phyloP scores from a whole-genome alignment of 2,329 filamentous ascomycete genomes.

The Elsinoe necatrix region DNA sequence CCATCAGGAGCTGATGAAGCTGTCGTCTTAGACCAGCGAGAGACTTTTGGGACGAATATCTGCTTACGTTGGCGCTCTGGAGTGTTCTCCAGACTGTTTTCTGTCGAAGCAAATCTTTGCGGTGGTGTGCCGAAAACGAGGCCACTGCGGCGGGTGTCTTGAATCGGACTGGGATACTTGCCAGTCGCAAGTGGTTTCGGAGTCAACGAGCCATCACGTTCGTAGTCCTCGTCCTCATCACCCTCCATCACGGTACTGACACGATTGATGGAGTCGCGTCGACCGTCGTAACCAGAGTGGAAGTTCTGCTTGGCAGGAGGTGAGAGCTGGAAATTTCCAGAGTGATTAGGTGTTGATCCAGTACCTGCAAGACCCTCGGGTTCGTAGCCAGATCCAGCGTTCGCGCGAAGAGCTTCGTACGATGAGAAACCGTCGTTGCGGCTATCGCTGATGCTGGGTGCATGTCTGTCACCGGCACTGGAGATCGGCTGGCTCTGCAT shows the following conservation, averaged over 20 bases:
- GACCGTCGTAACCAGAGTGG: conserved; percentile 45
- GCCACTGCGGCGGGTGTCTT: conserved; percentile 39
- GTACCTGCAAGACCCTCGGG: conserved; percentile 72
- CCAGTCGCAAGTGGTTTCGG: conserved; percentile 32
- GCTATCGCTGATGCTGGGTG: conserved; percentile 8
- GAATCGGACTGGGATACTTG: conserved; percentile 47
- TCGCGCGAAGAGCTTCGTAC: conserved; percentile 61
- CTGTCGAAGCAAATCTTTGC: conserved; percentile 34
- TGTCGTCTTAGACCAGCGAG: conserved; percentile 94
- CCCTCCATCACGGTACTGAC: conserved; percentile 84
- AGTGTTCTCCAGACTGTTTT: conserved; percentile 59
- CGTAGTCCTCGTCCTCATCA: conserved; percentile 58
- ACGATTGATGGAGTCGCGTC: conserved; percentile 59
- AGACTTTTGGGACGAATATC: conserved; percentile 87
- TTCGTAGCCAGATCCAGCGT: conserved; percentile 68
- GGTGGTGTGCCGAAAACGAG: conserved; percentile 45
- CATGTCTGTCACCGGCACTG: conserved; percentile 19
- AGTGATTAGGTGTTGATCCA: conserved; percentile 61
- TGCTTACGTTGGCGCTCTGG: conserved; percentile 79
- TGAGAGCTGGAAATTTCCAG: conserved; percentile 18
- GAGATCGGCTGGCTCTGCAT: conserved; percentile 21
- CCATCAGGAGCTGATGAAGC: conserved; percentile 76
- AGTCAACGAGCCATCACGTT: conserved; percentile 49
- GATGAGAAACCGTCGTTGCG: conserved; percentile 50
- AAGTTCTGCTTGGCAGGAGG: conserved; percentile 30